Conservation (phyloP, 169 alveolate genomes). For the Plasmodium reichenowi region DNA sequence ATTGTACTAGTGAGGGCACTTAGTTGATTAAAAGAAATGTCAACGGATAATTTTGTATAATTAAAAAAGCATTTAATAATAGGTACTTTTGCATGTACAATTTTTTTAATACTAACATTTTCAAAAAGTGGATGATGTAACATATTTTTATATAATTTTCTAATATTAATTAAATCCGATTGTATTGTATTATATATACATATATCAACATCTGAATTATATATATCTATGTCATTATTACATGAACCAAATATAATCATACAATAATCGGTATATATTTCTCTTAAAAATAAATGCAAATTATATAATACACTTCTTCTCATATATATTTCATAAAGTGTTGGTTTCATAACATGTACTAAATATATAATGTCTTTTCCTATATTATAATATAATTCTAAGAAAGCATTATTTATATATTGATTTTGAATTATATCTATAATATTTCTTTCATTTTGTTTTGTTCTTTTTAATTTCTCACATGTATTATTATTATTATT, state of each 20-base stretch:
- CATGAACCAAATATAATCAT: constrained; percentile 39
- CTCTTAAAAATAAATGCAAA: neutral
- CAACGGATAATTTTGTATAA: neutral
- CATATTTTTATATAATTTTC: constrained; percentile 14
- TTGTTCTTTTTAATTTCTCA: neutral
- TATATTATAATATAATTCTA: constrained; percentile 27
- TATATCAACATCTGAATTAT: constrained; percentile 42
- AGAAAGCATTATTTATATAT: constrained; percentile 16
- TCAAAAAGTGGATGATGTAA: constrained; percentile 2
- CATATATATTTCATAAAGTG: constrained; percentile 28
- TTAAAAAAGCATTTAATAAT: constrained; percentile 51
- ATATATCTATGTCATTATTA: constrained; percentile 44
- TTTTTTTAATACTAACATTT: neutral
- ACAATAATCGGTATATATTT: constrained; percentile 6
- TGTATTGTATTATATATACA: constrained; percentile 33
- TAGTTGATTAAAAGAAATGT: constrained; percentile 35
- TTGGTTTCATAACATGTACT: constrained; percentile 34
- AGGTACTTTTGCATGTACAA: constrained; percentile 17
- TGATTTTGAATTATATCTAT: neutral
- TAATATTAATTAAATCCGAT: neutral
- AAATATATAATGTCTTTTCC: constrained; percentile 34
- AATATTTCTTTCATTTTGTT: neutral
- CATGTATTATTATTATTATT: neutral
- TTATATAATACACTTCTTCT: constrained; percentile 18
- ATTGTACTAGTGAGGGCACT: constrained; percentile 42